Evolutionary conservation across 2,329 filamentous ascomycete genomes (phyloP).

Genomic region (Monosporascus sp.): DNA sequence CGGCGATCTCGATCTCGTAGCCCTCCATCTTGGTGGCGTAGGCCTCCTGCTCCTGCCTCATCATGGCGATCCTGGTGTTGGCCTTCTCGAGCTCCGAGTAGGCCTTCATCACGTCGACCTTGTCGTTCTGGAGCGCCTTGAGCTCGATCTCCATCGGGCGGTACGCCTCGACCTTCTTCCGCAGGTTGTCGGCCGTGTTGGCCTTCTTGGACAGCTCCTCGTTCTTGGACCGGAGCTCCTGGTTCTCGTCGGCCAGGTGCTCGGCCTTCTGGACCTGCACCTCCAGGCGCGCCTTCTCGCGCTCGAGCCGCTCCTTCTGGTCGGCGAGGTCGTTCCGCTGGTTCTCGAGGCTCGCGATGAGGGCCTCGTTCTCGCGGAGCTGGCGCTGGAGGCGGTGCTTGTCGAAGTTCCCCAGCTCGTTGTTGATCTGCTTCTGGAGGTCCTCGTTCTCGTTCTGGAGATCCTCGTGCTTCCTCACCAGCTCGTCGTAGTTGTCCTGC

Average conservation of each 20-base stretch:
- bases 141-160: constrained; percentile 52
- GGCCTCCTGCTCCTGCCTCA: constrained; percentile 28
- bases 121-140: constrained; percentile 49
- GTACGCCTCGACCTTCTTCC: constrained; percentile 56
- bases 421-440: constrained; percentile 49
- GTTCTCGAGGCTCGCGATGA: constrained; percentile 66
- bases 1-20: constrained; percentile 32
- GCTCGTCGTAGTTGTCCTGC: constrained; percentile 56
- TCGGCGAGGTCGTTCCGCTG: constrained; percentile 51
- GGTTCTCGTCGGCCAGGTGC: constrained; percentile 53
- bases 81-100: constrained; percentile 28
- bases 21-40: constrained; percentile 29
- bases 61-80: constrained; percentile 28
- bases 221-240: constrained; percentile 54
- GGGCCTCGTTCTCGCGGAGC: constrained; percentile 61
- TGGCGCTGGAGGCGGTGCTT: constrained; percentile 50
- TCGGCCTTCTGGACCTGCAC: constrained; percentile 47
- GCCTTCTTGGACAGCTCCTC: constrained; percentile 57
- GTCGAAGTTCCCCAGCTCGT: constrained; percentile 45
- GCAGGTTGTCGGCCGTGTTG: constrained; percentile 57
- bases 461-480: constrained; percentile 47
- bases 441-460: constrained; percentile 57
- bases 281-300: constrained; percentile 30
- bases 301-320: constrained; percentile 35
- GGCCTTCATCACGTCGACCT: constrained; percentile 45